Base-by-base conservation (phyloP, 2,329 filamentous ascomycete species). In the Aspergillus texensis region DNA sequence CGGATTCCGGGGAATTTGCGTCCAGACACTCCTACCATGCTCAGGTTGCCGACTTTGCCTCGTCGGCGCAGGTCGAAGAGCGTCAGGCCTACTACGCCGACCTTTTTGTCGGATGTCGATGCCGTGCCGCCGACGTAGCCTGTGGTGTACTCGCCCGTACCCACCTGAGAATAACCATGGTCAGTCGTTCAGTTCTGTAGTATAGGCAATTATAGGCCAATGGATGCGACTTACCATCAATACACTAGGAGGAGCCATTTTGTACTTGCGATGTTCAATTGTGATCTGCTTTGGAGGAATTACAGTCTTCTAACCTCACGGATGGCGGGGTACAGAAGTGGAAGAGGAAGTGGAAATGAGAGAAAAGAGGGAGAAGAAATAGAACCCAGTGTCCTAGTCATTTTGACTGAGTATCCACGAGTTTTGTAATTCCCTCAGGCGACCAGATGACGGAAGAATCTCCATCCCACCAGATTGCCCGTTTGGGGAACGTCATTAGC, bases 81-180 rank as follows among this genome's bases (percentile, higher is more conserved):
- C 28, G 92, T 94, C 76, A 97, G 82, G 46, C 92, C 94, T 21
- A 97, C 94, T 11, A 97, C 94, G 63, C 94, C 94, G 57, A 97
- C 91, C 80, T 97, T 97, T 83, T 97, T 97, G 84, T 97, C 94
- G 57, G 93, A 96, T 12, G 87, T 89, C 4, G 93, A 96, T 58
- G 89, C 90, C 64, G 90, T 91, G 65, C 89, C 89, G 62, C 92
- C 93, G 62, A 97, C 93, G 71, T 95, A 97, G 62, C 94, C 94
- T 50, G 94, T 97, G 72, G 94, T 97, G 85, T 97, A 97, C 85
- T 97, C 94, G 74, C 94, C 94, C 12, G 94, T 97, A 68, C 94
- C 94, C 63, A 97, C 87, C 91, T 89, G 65, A 19, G 28, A 53
- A 32, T 32, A 8, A 4, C 21, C 6, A 48, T 48, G 45, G 45